Base-by-base conservation (phyloP, 441 rosid genomes). In the Eruca vesicaria region DNA sequence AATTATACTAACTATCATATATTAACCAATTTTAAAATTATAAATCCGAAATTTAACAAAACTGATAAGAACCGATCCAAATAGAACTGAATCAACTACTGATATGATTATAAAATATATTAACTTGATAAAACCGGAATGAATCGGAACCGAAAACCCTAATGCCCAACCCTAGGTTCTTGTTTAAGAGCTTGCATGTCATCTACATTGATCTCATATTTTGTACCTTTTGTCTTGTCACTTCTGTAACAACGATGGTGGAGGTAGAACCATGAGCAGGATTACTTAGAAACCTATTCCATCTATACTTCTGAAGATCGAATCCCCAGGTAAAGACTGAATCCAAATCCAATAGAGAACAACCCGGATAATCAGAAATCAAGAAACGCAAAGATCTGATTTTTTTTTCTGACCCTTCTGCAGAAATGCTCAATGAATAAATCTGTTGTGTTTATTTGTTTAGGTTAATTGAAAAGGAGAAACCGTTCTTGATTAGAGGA, bases 191-290 rank as follows among this genome's bases (percentile, higher is more conserved):
- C 31, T 71, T 77, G 77, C 76, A 77, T 77, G 80, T 55, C 80
- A 60, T 77, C 68, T 77, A 33, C 58, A 29, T 59, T 72, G n/a
- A 77, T 52, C 68, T 77, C 16, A 23, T 55, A 62, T 16, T 38
- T 43, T 57, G 60, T 26, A 29, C 45, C 70, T 16, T 77, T 58
- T 20, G 53, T 61, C 63, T 33, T 76, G 63, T 58, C 76, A 58
- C 67, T 58, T 77, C 63, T 77, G 57, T 77, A 71, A 71, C 26
- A 71, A 59, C 76, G 71, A 48, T 64, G 76, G 76, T 60, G 68
- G 76, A 65, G 45, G 26, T 18, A 66, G 66, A 57, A 56, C 67
- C 71, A 45, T 68, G 38, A 58, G 66, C 67, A 52, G 68, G 41
- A 16, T 18, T 58, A 53, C 16, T 52, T 68, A 19, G 11, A 12